These are phyloP conservation scores for Mortierella sp. DNA, from an alignment of 371 early-diverging fungal species.

Conservation along the genomic window DNA sequence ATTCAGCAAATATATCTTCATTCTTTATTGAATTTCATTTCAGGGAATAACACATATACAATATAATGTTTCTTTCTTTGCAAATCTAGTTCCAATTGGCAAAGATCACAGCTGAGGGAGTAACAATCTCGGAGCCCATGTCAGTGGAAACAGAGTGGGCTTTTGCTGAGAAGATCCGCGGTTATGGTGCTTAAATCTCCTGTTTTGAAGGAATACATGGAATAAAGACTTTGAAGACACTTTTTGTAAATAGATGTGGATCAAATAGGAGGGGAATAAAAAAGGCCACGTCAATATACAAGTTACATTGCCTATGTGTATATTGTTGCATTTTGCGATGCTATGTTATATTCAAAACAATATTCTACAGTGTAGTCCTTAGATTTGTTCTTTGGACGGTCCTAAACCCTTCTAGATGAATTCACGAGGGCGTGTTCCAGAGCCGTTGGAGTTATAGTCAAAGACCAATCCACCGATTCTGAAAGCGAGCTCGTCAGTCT, in stretches of 20 bases:
- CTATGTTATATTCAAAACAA: no score
- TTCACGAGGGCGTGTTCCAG: constrained; percentile 83
- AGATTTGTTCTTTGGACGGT: neutral
- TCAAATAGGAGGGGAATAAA: constrained; percentile 1
- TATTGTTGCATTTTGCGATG: no score
- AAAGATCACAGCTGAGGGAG: constrained; percentile 86
- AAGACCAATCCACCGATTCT: constrained; percentile 89
- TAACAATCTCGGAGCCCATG: constrained; percentile 91
- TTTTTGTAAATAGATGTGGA: constrained; percentile 2
- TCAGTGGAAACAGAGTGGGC: constrained; percentile 93
- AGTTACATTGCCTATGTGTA: no score
- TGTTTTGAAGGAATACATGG: neutral
- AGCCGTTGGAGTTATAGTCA: constrained; percentile 89
- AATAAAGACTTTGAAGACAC: neutral
- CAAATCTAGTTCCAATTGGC: constrained; percentile 87
- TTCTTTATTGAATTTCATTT: constrained; percentile 1
- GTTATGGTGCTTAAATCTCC: constrained; percentile 82
- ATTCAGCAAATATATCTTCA: no score
- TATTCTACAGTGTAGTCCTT: neutral
- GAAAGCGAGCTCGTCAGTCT: constrained; percentile 85
- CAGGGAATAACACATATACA: neutral
- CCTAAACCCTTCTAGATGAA: constrained; percentile 45
- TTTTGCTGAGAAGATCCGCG: constrained; percentile 91
- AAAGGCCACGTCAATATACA: neutral
- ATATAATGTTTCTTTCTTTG: neutral